Evolutionary conservation across 148 eudicot species (phyloP), one percentile per base, ranked within the genome.

Genomic region (Agrostemma githago): DNA sequence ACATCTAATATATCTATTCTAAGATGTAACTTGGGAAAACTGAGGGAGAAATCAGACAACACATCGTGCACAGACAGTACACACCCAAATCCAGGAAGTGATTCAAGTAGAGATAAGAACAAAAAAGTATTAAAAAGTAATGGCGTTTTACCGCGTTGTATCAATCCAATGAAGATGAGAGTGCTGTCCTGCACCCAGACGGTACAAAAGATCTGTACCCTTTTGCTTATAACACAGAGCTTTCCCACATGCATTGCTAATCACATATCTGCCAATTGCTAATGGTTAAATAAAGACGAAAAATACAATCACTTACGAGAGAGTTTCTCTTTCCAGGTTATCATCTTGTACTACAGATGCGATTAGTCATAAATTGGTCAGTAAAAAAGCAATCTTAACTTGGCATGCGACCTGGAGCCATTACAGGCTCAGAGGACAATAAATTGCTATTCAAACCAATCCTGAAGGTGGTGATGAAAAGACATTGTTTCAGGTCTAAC

Each of bases 151-250:
- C 99, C 96, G 88, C 53, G 82, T 81, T 72, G 82, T 86, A 71
- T 95, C 96, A 59, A 85, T 77, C 96, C 99, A 92, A 68, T 89
- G 91, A 80, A 95, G 88, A 86, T 92, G 91, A 77, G 90, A 84
- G 75, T 95, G 99, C 70, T 86, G 82, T 62, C 93, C 88, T 53
- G 83, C 69, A 57, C 82, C 84, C 74, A 95, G 77, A 53, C 80
- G 88, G 79, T 84, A 90, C 72, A 82, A 58, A 66, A 69, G 78
- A 78, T 88, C 91, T 40, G 97, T 87, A 71, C 94, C 99, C 85
- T 90, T 95, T 80, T 95, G 99, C 84, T 90, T 90, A 72, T 84
- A 92, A 72, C 87, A 85, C 80, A 95, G 70, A 66, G 82, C 82
- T 81, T 82, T 92, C 83, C 90, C 75, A 84, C 94, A 90, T 56